Base-by-base conservation (phyloP, 441 rosid genomes). In the Corymbia citriodora region DNA sequence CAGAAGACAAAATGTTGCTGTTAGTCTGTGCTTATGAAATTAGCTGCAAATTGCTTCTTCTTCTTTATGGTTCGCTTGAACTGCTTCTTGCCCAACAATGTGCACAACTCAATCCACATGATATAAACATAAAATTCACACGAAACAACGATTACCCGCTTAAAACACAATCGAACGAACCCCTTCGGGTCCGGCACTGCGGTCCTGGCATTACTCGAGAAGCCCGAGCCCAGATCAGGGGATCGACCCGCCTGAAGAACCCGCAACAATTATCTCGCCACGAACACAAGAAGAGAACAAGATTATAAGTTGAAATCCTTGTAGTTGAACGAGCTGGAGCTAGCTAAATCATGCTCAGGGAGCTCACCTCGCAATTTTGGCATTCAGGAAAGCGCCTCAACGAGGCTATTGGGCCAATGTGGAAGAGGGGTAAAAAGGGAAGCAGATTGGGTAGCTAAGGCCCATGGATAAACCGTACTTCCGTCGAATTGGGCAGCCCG, bases 21-120 rank as follows among this genome's bases (percentile, higher is more conserved):
- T n/a, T n/a, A n/a, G n/a, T n/a, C n/a, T n/a, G n/a, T n/a, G n/a
- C n/a, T n/a, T n/a, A n/a, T n/a, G n/a, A n/a, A n/a, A n/a, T 15
- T 7, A 29, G 10, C 72, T 63, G 5, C 36, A 29, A 63, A 29
- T n/a, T 59, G 7, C 7, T 0, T 57, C 7, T 0, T 57, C 9
- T 57, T 23, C 10, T 9, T 13, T 63, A 9, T 0, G 12, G 81
- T 70, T 48, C 81, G 18, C 2, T 33, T 40, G 81, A 33, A 19
- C 82, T 72, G 82, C 82, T 5, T 33, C 23, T 18, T 33, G 82
- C 82, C 25, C 82, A 72, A 21, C 50, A 19, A 3, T 21, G 10
- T 6, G 83, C 29, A 1, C 83, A 40, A 40, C 50, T 19, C 17
- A 21, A 6, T 23, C 17, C 6, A 21, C 83, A 25, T 1, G 25